Base-by-base conservation (phyloP, 345 rosid species). In the Draba incana region DNA sequence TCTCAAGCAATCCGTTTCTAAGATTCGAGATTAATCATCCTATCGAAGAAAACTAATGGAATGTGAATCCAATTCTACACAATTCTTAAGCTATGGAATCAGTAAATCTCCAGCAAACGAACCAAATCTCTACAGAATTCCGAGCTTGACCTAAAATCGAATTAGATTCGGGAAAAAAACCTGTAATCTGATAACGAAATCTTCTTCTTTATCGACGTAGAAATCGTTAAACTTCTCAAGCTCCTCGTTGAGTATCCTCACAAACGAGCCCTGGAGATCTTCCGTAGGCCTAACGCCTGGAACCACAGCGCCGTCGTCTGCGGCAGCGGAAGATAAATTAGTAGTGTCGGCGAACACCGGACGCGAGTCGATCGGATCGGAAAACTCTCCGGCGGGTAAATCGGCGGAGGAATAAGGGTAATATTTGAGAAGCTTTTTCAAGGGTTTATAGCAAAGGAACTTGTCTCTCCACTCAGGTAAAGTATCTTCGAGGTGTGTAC, bases 381-480 rank as follows among this genome's bases (percentile, higher is more conserved):
- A 8, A 33, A 33, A 59, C 58, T 47, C 56, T 3, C 8, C 44
- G 51, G 28, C 10, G 33, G 48, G 23, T 35, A 48, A 12, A 75
- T 57, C 25, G 37, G 63, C 8, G 62, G 77, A 20, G 55, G 79
- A 4, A 46, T 76, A 23, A 52, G 89, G 87, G 74, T 83, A 64
- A 49, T 81, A 72, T 71, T 92, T 88, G 71, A 89, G 89, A 76
- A 92, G 89, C 73, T 88, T 87, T 75, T 92, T 92, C 58, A 92
- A 80, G 69, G 91, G 97, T 61, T 92, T 89, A 79, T 92, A 92
- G 76, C 92, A 85, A 47, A 92, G 95, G 80, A 92, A 89, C 82
- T 92, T 92, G 81, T 89, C 98, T 72, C 97, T 85, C 98, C 97
- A 92, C 76, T 82, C 97, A 2, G 98, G 98, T 33, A 92, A 77